Base-by-base conservation (phyloP, 2,329 filamentous ascomycete species). In the Emergomyces orientalis region DNA sequence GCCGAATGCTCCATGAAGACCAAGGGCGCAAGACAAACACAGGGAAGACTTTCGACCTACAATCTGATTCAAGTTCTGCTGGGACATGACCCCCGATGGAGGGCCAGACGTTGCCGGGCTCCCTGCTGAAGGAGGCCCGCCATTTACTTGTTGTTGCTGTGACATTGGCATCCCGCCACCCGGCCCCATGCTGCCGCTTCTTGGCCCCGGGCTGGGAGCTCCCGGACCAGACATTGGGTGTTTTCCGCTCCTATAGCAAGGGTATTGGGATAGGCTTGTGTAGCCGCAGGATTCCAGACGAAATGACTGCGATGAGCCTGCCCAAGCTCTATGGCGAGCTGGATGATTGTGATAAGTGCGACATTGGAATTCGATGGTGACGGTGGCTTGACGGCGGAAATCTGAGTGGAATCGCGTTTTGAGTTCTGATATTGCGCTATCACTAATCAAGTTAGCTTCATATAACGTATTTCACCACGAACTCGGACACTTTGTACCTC, bases 41-140 rank as follows among this genome's bases (percentile, higher is more conserved):
- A 32, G 17, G 13, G 41, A 27, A 59, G 55, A 22, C 9, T 17
- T 45, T 49, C 59, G 55, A 81, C 92, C 84, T 83, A 97, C 93
- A 76, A 97, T 97, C 69, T 96, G 91, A 71, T 97, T 97, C 1
- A 97, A 77, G 72, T 97, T 96, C 71, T 95, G 90, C 66, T 93
- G 91, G 1, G 88, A 91, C 77, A 91, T 87, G 17, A 73, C 73
- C 49, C 73, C 73, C 61, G 72, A 73, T 11, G 73, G 70, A 5
- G 72, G 71, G 39, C 71, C 72, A 30, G 71, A 65, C n/a, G 73
- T 70, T 5, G 75, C 75, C 57, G 79, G 72, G 63, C 80, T 74
- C 69, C 76, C 65, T 63, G 75, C 71, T 66, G 79, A 75, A 64
- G 81, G 76, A 64, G 81, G 76, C 64, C 80, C 76, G 51, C 77